A percentile compares a stretch with the other conserved stretches of the same genome.
phyloP scores from a whole-genome alignment of 495 filamentous ascomycete genomes.

The Opeltia flavorubescens region DNA sequence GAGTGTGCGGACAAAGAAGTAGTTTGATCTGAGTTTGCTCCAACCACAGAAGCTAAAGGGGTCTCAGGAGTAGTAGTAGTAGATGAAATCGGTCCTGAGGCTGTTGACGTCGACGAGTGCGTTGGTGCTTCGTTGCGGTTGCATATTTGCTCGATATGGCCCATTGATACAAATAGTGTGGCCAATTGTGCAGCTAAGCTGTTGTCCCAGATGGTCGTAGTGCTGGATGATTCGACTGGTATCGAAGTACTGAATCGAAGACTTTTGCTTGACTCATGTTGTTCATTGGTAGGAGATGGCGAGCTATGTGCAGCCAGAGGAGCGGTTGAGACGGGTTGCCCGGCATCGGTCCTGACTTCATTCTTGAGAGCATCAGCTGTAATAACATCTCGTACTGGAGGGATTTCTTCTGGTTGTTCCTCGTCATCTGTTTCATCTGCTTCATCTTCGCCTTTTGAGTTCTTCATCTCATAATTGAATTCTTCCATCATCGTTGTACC shows the following conservation, averaged over 20 bases:
- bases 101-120: not conserved
- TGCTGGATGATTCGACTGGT: not conserved
- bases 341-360: not conserved
- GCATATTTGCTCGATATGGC: not conserved
- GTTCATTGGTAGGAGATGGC: not conserved
- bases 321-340: not conserved
- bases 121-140: not conserved
- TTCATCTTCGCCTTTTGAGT: slow-evolving; percentile 44
- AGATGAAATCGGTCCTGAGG: not conserved
- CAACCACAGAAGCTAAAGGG: not conserved
- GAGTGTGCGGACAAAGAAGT: slow-evolving; percentile 7
- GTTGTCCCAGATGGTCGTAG: not conserved
- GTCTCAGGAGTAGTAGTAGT: not conserved
- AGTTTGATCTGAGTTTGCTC: slow-evolving; percentile 6
- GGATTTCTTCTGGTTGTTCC: slow-evolving; percentile 12
- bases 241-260: not conserved
- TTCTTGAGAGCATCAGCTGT: slow-evolving; percentile 8
- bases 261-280: too few species aligned
- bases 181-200: not conserved
- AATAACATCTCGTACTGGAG: slow-evolving; percentile 16
- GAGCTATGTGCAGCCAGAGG: not conserved
- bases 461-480: slow-evolving; percentile 62
- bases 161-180: not conserved
- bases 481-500: slow-evolving; percentile 95
- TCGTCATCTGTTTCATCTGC: slow-evolving; percentile 29